Conservation (phyloP, 2,329 filamentous ascomycete genomes). For the Penicillium hesseltinei region DNA sequence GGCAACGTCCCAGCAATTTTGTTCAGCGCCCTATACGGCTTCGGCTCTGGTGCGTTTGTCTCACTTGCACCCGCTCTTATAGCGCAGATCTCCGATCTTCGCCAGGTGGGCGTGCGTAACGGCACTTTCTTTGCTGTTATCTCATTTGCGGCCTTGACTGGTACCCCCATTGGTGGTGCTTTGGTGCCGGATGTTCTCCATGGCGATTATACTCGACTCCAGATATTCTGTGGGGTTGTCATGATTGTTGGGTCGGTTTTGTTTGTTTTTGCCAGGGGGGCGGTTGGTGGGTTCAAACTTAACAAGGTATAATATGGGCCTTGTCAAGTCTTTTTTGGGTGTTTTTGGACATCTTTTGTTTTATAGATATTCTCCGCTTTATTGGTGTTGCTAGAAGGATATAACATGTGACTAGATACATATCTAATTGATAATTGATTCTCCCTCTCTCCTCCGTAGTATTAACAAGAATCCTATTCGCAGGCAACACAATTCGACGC, state of each 20-base stretch:
- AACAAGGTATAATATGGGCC: constrained; percentile 20
- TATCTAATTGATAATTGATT: not conserved
- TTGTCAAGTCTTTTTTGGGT: not conserved
- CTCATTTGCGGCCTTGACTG: constrained; percentile 62
- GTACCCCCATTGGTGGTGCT: constrained; percentile 31
- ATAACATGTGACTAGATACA: not conserved
- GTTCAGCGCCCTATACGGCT: constrained; percentile 68
- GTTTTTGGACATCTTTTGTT: not conserved
- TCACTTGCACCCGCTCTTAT: constrained; percentile 63
- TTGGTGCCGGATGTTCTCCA: constrained; percentile 27
- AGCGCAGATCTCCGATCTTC: constrained; percentile 68
- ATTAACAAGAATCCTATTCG: not conserved
- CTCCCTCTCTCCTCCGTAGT: too few relatives aligned
- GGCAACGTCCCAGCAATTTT: constrained; percentile 59
- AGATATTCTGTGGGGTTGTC: constrained; percentile 29
- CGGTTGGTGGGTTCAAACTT: constrained; percentile 26
- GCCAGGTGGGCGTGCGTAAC: constrained; percentile 66
- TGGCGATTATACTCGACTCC: constrained; percentile 25
- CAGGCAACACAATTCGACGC: not conserved
- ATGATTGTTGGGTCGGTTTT: constrained; percentile 26
- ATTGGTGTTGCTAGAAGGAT: not conserved
- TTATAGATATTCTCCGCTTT: not conserved
- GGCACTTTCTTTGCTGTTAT: constrained; percentile 64
- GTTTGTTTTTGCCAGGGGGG: constrained; percentile 25
- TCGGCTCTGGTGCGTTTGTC: constrained; percentile 65